Evolutionary conservation across 352 stramenopile species (phyloP), one percentile per base, ranked within the genome.

Genomic region (Globisporangium splendens): DNA sequence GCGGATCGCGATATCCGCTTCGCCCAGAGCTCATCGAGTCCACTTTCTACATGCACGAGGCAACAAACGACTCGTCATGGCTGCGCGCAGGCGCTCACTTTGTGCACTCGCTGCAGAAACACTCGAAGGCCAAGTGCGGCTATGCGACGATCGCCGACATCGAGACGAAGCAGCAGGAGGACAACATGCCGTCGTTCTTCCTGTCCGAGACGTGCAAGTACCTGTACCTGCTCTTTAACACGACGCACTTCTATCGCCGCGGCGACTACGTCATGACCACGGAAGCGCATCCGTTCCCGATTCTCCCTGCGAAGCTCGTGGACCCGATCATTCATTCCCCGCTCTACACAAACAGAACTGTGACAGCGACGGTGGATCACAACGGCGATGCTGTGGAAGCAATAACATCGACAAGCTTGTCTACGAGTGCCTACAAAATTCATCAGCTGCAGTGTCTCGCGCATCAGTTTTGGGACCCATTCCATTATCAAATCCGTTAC

Each of bases 161-260:
- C 14, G 77, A 95, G 56, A 88, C 79, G 10, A 80, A 92, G 69
- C 58, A 81, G 77, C 83, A 98, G 47, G 79, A 97, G 17, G 90
- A 99, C 62, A 88, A 96, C 63, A 99, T 99, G 98, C 96, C 96
- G 46, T 98, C 89, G 7, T 99, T 98, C 66, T 99, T 99, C 66
- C 79, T 99, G 0, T 98, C 91, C 12, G 98, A 99, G 75, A 99
- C 97, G 13, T 89, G 97, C 69, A 99, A 99, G 72, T 99, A 99
- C 72, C 77, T 99, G 3, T 99, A 98, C 72, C 62, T 99, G 50
- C 90, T 98, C 5, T 99, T 92, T 53, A 87, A 91, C 64, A 86
- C 73, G 44, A 91, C 91, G 21, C 95, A 98, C 51, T 93, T 97
- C 57, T 72, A 98, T 28, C 79, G 87, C 35, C 62, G 89, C 11